Evolutionary conservation across 2,329 filamentous ascomycete genomes (phyloP).

Genomic region (Epichloe coenophiala): DNA sequence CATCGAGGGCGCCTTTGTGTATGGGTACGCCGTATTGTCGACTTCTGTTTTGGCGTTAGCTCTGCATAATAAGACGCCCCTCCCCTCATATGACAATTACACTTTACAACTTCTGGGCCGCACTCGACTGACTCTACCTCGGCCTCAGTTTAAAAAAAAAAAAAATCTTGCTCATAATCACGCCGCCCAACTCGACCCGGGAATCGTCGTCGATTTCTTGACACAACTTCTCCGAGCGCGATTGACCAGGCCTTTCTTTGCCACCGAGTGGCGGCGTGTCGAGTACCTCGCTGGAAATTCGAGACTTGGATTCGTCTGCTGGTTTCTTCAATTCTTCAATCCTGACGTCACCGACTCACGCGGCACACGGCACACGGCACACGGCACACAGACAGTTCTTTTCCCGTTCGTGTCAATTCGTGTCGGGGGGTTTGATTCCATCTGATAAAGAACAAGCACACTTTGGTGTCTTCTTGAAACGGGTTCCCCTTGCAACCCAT

Average conservation of each 20-base stretch:
- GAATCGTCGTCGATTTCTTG: background rate
- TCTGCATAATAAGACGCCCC: background rate
- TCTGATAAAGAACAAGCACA: background rate
- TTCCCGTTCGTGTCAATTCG: background rate
- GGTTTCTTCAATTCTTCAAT: background rate
- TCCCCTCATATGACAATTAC: background rate
- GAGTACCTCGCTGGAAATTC: background rate
- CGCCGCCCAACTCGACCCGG: too few relatives aligned
- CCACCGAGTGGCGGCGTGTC: background rate
- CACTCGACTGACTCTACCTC: background rate
- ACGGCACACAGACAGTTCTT: background rate
- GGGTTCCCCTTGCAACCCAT: background rate
- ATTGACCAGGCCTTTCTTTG: background rate
- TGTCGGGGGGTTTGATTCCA: background rate
- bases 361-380: background rate
- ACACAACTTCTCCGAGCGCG: background rate
- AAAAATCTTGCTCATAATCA: background rate
- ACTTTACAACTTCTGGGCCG: too few relatives aligned
- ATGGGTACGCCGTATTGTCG: background rate
- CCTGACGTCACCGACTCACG: background rate
- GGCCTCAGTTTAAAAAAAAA: too few relatives aligned
- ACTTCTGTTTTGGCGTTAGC: background rate
- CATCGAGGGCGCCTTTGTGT: background rate
- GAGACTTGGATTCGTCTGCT: background rate
- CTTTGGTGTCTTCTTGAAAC: background rate